Percentiles rank a stretch among this genome's conserved stretches.
These are phyloP conservation scores for Citrus hindsii DNA, from an alignment of 345 rosid genomes.

Conservation along the genomic window DNA sequence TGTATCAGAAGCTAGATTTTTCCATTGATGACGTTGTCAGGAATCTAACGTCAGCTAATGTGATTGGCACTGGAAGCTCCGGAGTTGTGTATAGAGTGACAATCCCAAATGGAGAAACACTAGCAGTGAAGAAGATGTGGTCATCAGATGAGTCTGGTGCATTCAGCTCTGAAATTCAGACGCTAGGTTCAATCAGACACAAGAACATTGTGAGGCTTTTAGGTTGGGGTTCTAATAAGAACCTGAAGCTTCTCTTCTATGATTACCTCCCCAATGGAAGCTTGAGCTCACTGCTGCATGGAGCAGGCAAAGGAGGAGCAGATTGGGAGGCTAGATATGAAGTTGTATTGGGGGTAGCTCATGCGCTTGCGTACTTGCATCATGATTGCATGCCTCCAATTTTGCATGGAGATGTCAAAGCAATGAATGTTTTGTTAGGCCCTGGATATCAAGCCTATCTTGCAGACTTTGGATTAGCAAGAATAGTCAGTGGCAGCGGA, in stretches of 20 bases:
- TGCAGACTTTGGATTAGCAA: conserved; percentile 90
- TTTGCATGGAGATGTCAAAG: conserved; percentile 86
- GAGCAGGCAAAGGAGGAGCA: conserved; percentile 67
- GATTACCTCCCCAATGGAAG: conserved; percentile 95
- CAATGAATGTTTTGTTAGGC: conserved; percentile 87
- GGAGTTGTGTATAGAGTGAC: conserved; percentile 86
- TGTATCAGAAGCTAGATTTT: conserved; percentile 83
- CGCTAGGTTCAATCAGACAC: conserved; percentile 85
- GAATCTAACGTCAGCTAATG: conserved; percentile 69
- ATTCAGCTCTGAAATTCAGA: conserved; percentile 72
- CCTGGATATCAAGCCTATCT: conserved; percentile 64
- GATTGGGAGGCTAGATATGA: conserved; percentile 90
- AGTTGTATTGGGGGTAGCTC: conserved; percentile 72
- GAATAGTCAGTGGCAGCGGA: conserved; percentile 32
- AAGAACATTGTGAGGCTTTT: conserved; percentile 75
- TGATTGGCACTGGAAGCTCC: conserved; percentile 95
- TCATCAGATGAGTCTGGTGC: conserved; percentile 78
- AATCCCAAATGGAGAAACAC: conserved; percentile 60
- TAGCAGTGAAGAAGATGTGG: conserved; percentile 98
- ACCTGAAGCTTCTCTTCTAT: conserved; percentile 76
- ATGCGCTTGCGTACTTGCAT: conserved; percentile 88
- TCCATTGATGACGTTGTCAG: conserved; percentile 64
- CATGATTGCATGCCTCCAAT: conserved; percentile 91
- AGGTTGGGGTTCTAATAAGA: conserved; percentile 78
- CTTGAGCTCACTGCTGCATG: conserved; percentile 82